Evolutionary conservation across 371 early-diverging fungal genomes (phyloP).

Genomic region (Mortierella sp.): DNA sequence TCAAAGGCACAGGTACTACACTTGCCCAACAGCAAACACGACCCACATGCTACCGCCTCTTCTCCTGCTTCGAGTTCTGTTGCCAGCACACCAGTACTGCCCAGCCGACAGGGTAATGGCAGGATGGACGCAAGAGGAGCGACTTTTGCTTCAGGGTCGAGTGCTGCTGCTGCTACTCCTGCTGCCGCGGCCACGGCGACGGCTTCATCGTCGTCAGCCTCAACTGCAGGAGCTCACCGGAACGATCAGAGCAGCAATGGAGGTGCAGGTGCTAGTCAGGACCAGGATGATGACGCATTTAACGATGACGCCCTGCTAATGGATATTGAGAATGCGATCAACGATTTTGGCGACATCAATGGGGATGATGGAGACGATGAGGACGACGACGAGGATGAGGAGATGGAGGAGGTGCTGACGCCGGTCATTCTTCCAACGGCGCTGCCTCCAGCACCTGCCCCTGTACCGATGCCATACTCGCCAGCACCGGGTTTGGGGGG

Average conservation of each 20-base stretch:
- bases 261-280: background rate
- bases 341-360: constrained; percentile 25
- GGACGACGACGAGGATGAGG: constrained; percentile 46
- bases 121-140: constrained; percentile 13
- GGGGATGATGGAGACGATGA: constrained; percentile 32
- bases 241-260: background rate
- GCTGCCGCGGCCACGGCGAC: background rate
- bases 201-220: background rate
- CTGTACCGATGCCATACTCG: constrained; percentile 51
- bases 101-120: constrained; percentile 21
- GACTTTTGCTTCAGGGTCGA: background rate
- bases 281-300: constrained; percentile 21
- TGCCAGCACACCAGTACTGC: constrained; percentile 17
- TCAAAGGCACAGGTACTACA: constrained; percentile 35
- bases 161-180: constrained; percentile 6
- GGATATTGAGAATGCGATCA: constrained; percentile 36
- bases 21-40: constrained; percentile 38
- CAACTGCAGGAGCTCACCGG: constrained; percentile 3
- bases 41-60: constrained; percentile 19
- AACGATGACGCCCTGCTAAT: constrained; percentile 24
- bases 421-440: constrained; percentile 48
- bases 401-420: constrained; percentile 40
- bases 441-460: constrained; percentile 59
- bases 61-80: constrained; percentile 20
- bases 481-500: constrained; percentile 11